Percentiles rank a stretch among this genome's conserved stretches.
phyloP scores from a whole-genome alignment of 805 yeast genomes.

The Blastobotrys parvus region DNA sequence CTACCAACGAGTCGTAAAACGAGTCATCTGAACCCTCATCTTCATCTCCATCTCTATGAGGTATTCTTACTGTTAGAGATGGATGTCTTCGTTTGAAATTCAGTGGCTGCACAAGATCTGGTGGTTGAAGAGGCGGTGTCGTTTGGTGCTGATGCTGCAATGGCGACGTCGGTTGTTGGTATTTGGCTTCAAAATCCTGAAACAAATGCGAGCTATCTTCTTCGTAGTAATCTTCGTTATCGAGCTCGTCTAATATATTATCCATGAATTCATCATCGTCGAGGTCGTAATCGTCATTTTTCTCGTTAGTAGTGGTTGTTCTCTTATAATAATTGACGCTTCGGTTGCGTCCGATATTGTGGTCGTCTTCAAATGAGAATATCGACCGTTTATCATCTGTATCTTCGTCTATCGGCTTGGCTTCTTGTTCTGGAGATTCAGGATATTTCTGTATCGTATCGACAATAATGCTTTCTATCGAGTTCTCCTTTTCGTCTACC shows the following conservation, averaged over 20 bases:
- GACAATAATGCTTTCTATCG: background rate
- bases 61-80: conserved; percentile 27
- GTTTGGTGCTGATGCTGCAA: no score
- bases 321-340: conserved; percentile 46
- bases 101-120: background rate
- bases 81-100: conserved; percentile 1
- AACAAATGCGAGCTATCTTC: conserved; percentile 27
- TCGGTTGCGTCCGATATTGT: conserved; percentile 35
- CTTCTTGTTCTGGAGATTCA: conserved; percentile 2
- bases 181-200: conserved; percentile 1
- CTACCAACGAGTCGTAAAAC: conserved; percentile 30
- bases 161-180: background rate
- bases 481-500: background rate
- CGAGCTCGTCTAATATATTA: background rate
- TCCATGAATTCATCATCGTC: background rate
- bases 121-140: background rate
- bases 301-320: background rate
- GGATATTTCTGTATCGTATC: background rate
- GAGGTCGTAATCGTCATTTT: conserved; percentile 3
- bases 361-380: conserved; percentile 48
- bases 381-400: conserved; percentile 23
- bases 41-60: conserved; percentile 26
- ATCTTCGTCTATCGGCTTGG: conserved; percentile 8
- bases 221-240: conserved; percentile 24
- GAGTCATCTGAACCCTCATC: conserved; percentile 28